Conservation (phyloP, 768 basidiomycete species). For the Tylopilus vinaceipallidus region DNA sequence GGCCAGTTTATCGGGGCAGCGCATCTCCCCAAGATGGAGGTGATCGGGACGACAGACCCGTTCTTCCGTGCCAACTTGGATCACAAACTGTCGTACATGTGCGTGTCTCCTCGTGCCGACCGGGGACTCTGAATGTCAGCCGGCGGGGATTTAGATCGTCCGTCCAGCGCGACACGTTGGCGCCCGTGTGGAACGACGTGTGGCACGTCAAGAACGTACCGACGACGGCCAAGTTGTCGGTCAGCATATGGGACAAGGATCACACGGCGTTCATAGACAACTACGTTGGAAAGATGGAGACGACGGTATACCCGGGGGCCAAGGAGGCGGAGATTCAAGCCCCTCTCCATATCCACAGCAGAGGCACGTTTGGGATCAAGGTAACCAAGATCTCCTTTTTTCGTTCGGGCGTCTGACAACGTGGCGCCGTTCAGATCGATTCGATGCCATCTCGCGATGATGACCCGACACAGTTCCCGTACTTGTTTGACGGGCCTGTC, state of each 20-base stretch:
- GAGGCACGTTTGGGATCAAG: slow-evolving; percentile 71
- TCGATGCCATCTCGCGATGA: slow-evolving; percentile 44
- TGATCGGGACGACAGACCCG: slow-evolving; percentile 62
- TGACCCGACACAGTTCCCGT: slow-evolving; percentile 44
- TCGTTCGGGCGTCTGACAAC: too few species aligned
- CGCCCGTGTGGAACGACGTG: slow-evolving; percentile 73
- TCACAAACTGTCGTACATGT: slow-evolving; percentile 62
- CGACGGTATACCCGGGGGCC: slow-evolving; percentile 50
- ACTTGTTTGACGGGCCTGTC: slow-evolving; percentile 72
- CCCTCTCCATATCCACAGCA: slow-evolving; percentile 42
- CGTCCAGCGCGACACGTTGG: slow-evolving; percentile 52
- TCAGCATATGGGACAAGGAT: slow-evolving; percentile 73
- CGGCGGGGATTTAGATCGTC: slow-evolving; percentile 68
- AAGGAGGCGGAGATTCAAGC: slow-evolving; percentile 66
- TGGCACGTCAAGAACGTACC: slow-evolving; percentile 79
- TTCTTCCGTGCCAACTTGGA: slow-evolving; percentile 73
- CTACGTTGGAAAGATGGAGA: slow-evolving; percentile 62
- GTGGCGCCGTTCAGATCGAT: too few species aligned
- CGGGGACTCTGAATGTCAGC: neutral
- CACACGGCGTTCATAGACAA: slow-evolving; percentile 55
- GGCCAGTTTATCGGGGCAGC: slow-evolving; percentile 70
- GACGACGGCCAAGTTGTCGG: slow-evolving; percentile 50
- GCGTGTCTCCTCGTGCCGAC: slow-evolving; percentile 24
- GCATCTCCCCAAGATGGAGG: slow-evolving; percentile 67
- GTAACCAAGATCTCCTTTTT: too few species aligned